Evolutionary conservation across 371 early-diverging fungal genomes (phyloP), one percentile per base, ranked within the genome.

Genomic region (Circinella minor): DNA sequence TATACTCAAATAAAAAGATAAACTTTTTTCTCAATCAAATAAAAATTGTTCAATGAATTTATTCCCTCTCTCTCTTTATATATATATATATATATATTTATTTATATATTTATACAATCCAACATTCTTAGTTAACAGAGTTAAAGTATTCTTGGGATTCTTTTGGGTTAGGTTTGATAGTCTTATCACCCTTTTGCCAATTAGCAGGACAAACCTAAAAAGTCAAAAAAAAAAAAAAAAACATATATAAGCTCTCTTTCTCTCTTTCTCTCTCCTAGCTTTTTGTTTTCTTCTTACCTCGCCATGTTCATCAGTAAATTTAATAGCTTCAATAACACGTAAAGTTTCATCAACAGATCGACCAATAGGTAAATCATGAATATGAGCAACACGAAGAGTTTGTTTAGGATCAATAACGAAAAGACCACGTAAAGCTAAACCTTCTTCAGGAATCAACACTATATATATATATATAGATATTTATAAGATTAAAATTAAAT

Each of bases 371-470:
- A 95, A 83, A 74, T 97, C 93, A 70, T 91, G 77, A 43, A 85
- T 74, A 66, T 76, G 81, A 61, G 81, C 68, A 43, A 74, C 74
- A 68, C 93, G 91, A 61, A 98, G 88, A 65, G 85, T 89, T 69
- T 91, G 90, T 76, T 95, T 90, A 46, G 95, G 95, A 78, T 98
- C 98, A 69, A 99, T 95, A 76, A 99, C 92, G 77, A 98, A 97
- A 59, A 93, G 86, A 68, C 94, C 95, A 71, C 95, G 92, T 38
- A 81, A 76, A 72, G 81, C 74, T 17, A 88, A 65, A 65, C 91
- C 92, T 36, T 82, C 87, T 4, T 85, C 85, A 71, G 92, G 90
- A 60, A 92, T 82, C 78, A 91, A 85, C 8, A 95, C 91, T 66
- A 73, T 34, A 34, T 55, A 46, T 54, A n/a, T 0, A 13, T 54